phyloP scores from a whole-genome alignment of 202 grass and related monocot species.

The Saccharum hybrid region DNA sequence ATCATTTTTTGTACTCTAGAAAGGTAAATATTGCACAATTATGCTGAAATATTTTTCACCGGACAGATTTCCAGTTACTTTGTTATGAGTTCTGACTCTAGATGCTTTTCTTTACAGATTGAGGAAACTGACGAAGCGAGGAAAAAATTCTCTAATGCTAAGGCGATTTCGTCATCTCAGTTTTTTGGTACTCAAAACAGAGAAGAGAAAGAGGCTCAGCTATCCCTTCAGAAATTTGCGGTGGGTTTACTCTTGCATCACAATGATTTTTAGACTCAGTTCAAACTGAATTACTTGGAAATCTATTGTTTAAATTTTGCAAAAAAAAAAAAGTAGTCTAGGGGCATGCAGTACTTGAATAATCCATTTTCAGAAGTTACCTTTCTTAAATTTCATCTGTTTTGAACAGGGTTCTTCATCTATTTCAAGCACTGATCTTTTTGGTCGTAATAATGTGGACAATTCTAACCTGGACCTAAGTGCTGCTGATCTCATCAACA shows the following conservation, averaged over 20 bases:
- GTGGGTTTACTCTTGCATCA: slow-evolving; percentile 43
- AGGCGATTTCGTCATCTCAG: slow-evolving; percentile 80
- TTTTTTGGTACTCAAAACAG: slow-evolving; percentile 70
- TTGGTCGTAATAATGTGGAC: slow-evolving; percentile 47
- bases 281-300: neutral
- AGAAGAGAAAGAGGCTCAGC: slow-evolving; percentile 64
- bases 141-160: slow-evolving; percentile 87
- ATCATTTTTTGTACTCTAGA: neutral
- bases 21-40: neutral
- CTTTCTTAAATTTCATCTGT: slow-evolving; percentile 2
- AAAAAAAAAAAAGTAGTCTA: neutral
- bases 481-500: slow-evolving; percentile 77
- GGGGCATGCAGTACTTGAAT: neutral
- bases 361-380: neutral
- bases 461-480: slow-evolving; percentile 65
- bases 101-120: slow-evolving; percentile 46
- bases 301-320: neutral
- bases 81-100: neutral
- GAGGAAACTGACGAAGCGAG: slow-evolving; percentile 76
- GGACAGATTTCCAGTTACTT: neutral
- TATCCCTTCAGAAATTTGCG: slow-evolving; percentile 72
- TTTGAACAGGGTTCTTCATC: slow-evolving; percentile 70
- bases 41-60: slow-evolving; percentile 12
- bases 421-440: slow-evolving; percentile 81
- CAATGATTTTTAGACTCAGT: neutral